Evolutionary conservation across 2,329 filamentous ascomycete genomes (phyloP).

Genomic region (Neodidymelliopsis sp.): DNA sequence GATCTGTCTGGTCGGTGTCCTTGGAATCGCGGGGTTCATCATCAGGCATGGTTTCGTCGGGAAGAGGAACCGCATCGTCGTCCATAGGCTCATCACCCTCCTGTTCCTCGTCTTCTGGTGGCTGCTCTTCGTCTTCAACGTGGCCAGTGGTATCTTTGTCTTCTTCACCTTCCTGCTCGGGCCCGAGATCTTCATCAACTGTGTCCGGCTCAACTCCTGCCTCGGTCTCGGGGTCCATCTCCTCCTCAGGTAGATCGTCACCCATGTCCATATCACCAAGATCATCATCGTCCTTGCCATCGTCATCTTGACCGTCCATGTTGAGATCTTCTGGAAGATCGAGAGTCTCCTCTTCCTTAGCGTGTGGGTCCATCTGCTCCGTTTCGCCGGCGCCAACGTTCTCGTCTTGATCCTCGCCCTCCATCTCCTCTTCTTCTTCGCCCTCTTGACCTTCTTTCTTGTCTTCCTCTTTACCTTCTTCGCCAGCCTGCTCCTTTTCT

Average conservation of each 20-base stretch:
- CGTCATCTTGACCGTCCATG: slow-evolving; percentile 71
- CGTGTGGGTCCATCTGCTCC: slow-evolving; percentile 75
- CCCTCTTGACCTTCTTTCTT: slow-evolving; percentile 69
- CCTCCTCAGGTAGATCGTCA: slow-evolving; percentile 44
- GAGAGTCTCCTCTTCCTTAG: slow-evolving; percentile 81
- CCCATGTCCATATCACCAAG: slow-evolving; percentile 47
- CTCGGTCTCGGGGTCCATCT: slow-evolving; percentile 42
- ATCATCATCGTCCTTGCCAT: slow-evolving; percentile 62
- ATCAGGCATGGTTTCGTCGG: slow-evolving; percentile 61
- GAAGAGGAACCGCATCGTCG: slow-evolving; percentile 46
- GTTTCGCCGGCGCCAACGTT: slow-evolving; percentile 71
- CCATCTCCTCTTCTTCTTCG: slow-evolving; percentile 60
- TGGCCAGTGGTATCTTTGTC: slow-evolving; percentile 46
- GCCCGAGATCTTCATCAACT: slow-evolving; percentile 42
- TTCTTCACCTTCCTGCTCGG: slow-evolving; percentile 45
- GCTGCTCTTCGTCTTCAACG: slow-evolving; percentile 50
- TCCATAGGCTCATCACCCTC: slow-evolving; percentile 58
- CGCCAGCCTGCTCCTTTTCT: slow-evolving; percentile 57
- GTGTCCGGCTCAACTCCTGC: slow-evolving; percentile 40
- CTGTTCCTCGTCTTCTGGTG: slow-evolving; percentile 55
- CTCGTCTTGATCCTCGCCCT: slow-evolving; percentile 67
- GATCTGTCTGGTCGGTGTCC: slow-evolving; percentile 59
- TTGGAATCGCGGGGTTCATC: slow-evolving; percentile 56
- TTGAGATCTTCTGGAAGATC: slow-evolving; percentile 90
- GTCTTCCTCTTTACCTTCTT: slow-evolving; percentile 68